Evolutionary conservation across 805 yeast genomes (phyloP), one percentile per base, ranked within the genome.

Genomic region (Saccharomycopsis vini): DNA sequence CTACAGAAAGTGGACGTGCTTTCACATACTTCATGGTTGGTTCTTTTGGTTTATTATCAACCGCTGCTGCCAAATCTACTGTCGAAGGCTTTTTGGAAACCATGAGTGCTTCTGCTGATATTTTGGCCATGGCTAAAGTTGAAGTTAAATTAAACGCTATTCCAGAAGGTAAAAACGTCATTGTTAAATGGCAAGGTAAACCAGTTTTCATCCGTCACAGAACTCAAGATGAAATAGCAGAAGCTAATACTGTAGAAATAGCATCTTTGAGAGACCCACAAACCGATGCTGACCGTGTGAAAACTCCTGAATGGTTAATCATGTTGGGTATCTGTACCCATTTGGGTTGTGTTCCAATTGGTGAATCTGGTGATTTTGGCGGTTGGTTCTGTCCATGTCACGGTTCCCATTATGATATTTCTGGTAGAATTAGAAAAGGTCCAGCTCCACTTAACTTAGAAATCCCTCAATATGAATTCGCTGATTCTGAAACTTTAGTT

Each of bases 311-410:
- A 71, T 92, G 98, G 98, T 79, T 92, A 63, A 77, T 92, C 66
- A 92, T 92, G 99, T 69, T 92, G 71, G 99, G 99, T 72, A 90
- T 92, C 67, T 92, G 99, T 77, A 92, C 99, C 56, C 99, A 92
- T 68, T 81, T 92, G 75, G 99, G 99, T 68, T 92, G 99, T 82
- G 99, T 92, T 51, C 99, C 99, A 56, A 92, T 92, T 62, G 99
- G 99, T 66, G 97, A 92, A 73, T 81, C 97, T 55, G 99, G 99
- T 72, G 99, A 92, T 69, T 92, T 77, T 59, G 97, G 97, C 66
- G 99, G 99, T 66, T 92, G 99, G 99, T 92, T 92, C 90, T 92
- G 98, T 71, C 98, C 99, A 55, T 92, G 98, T 75, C 99, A 94
- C 77, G 99, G 98, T 78, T 90, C 97, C 63, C 98, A 94, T 70